Evolutionary conservation across 1,284 basidiomycete genomes (phyloP), one percentile per base, ranked within the genome.

Genomic region (Tilletia walkeri): DNA sequence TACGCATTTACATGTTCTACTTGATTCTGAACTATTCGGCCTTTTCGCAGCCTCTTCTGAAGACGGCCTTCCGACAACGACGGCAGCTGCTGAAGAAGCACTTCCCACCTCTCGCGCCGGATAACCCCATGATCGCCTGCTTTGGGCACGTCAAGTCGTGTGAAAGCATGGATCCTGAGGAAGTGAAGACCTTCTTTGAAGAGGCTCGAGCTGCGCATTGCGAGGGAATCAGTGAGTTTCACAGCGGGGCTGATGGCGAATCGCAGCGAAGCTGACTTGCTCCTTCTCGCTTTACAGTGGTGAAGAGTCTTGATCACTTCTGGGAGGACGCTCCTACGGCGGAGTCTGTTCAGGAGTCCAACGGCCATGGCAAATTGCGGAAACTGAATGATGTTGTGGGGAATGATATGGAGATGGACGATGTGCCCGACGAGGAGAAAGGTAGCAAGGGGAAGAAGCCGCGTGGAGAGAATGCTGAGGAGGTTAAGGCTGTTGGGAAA

Each of bases 81-180:
- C 88, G 94, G 66, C 79, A 86, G 48, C 83, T 92, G 9, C 86
- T 96, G 14, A 88, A 88, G 39, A 82, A 81, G 34, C 85, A 88
- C 45, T 80, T 85, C 38, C 84, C 86, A 16, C 78, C 78, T 18
- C 71, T 78, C 53, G 74, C 79, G 14, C 78, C 78, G 5, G 79
- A 86, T 47, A 84, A 85, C 83, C 86, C 74, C 71, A 87, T 75
- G 34, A 79, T 86, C 1, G 92, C 94, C 7, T 87, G 88, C 7
- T 91, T 95, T 75, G 86, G 87, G 63, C 92, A 93, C 81, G 92
- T 95, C 41, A 87, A 89, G 75, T 90, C 88, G 70, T 89, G 91
- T 75, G 91, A 93, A 80, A 92, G 90, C 84, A 85, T 87, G 72
- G 82, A 86, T 73, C 87, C 87, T 66, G 88, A 88, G 24, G 88